Evolutionary conservation across 1,139 yeast genomes (phyloP).

Genomic region (Suhomyces atakaporum): DNA sequence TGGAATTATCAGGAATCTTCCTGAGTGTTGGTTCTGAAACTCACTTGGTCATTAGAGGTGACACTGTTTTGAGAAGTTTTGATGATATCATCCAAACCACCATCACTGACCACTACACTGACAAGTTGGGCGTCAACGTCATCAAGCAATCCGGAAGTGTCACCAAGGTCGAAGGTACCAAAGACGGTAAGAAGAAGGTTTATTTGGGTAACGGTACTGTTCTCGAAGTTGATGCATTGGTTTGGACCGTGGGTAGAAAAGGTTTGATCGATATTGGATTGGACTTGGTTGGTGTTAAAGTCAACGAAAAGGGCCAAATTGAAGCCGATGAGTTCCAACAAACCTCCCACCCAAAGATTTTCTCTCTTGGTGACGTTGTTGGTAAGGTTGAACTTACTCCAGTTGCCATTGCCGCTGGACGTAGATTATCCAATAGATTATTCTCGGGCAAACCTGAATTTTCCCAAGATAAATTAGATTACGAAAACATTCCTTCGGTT

Average conservation of each 20-base stretch:
- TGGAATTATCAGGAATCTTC: slow-evolving; percentile 93
- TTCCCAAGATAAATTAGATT: slow-evolving; percentile 76
- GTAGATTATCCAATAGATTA: slow-evolving; percentile 85
- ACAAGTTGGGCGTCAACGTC: slow-evolving; percentile 74
- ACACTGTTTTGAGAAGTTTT: slow-evolving; percentile 82
- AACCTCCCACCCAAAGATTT: slow-evolving; percentile 70
- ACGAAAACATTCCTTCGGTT: slow-evolving; percentile 83
- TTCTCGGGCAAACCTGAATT: slow-evolving; percentile 74
- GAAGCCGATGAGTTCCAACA: slow-evolving; percentile 85
- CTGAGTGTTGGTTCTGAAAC: slow-evolving; percentile 86
- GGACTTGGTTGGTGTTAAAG: slow-evolving; percentile 71
- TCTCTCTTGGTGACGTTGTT: slow-evolving; percentile 89
- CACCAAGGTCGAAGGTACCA: slow-evolving; percentile 58
- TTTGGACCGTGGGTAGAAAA: slow-evolving; percentile 94
- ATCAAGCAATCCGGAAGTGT: slow-evolving; percentile 67
- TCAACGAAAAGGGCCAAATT: slow-evolving; percentile 59
- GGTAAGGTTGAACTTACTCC: slow-evolving; percentile 95
- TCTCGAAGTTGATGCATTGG: slow-evolving; percentile 73
- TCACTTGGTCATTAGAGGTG: slow-evolving; percentile 86
- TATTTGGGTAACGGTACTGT: slow-evolving; percentile 53
- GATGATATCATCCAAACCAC: slow-evolving; percentile 80
- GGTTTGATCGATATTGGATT: slow-evolving; percentile 74
- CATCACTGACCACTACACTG: slow-evolving; percentile 74
- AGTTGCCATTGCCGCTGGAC: slow-evolving; percentile 98
- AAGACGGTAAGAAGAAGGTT: slow-evolving; percentile 64